Evolutionary conservation across 495 filamentous ascomycete genomes (phyloP).

Genomic region (Pseudoneurospora amorphoporcata): DNA sequence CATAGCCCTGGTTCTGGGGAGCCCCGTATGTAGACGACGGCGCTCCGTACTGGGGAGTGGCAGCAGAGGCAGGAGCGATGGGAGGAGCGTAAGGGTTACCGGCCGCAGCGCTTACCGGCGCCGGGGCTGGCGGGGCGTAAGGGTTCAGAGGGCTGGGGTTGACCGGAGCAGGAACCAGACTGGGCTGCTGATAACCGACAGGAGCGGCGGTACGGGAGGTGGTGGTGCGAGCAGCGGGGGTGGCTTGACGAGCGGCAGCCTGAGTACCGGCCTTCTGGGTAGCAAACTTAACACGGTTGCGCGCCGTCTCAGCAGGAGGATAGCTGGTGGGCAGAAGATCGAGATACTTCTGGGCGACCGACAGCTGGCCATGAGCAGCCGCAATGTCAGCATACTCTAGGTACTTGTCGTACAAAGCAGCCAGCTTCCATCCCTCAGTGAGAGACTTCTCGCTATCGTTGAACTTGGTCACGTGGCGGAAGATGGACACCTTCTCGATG

Average conservation of each 20-base stretch:
- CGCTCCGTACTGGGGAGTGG: slow-evolving; percentile 18
- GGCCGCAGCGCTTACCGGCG: slow-evolving; percentile 28
- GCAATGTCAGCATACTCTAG: slow-evolving; percentile 94
- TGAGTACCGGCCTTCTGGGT: slow-evolving; percentile 52
- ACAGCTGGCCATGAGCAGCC: slow-evolving; percentile 77
- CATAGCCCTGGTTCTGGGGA: slow-evolving; percentile 5
- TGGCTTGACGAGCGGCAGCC: slow-evolving; percentile 18
- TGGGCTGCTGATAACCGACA: slow-evolving; percentile 29
- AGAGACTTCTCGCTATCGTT: slow-evolving; percentile 61
- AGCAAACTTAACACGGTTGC: slow-evolving; percentile 77
- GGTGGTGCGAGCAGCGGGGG: slow-evolving; percentile 7
- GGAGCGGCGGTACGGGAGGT: slow-evolving; percentile 23
- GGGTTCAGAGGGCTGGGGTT: slow-evolving; percentile 26
- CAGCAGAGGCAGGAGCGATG: slow-evolving; percentile 29
- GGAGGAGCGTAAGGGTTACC: slow-evolving; percentile 56
- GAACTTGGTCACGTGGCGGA: slow-evolving; percentile 90
- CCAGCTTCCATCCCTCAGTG: slow-evolving; percentile 79
- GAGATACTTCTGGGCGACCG: slow-evolving; percentile 82
- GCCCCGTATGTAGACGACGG: slow-evolving; percentile 28
- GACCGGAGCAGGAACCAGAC: slow-evolving; percentile 19
- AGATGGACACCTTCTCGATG: slow-evolving; percentile 97
- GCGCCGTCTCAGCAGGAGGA: slow-evolving; percentile 78
- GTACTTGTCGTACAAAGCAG: slow-evolving; percentile 85
- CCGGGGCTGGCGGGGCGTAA: slow-evolving; percentile 23
- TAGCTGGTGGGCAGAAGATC: slow-evolving; percentile 78